phyloP scores from a whole-genome alignment of 352 stramenopile genomes.

The Salisapilia sapeloensis region DNA sequence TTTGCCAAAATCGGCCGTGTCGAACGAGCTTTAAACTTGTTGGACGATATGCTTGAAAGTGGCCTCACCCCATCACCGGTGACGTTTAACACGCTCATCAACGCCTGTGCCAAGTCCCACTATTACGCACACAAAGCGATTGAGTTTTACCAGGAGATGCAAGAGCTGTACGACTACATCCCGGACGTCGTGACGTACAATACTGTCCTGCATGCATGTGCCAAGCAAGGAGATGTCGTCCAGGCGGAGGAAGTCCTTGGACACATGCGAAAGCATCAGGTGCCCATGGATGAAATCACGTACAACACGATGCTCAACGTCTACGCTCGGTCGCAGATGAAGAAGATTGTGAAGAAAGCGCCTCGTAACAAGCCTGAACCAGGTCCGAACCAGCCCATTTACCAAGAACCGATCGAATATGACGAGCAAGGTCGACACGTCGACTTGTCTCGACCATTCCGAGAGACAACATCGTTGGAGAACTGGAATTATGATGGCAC shows the following conservation, averaged over 20 bases:
- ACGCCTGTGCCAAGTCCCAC: conserved; percentile 67
- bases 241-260: conserved; percentile 56
- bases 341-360: conserved; percentile 41
- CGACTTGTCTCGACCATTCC: conserved; percentile 47
- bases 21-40: conserved; percentile 51
- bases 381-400: conserved; percentile 21
- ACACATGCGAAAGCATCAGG: conserved; percentile 49
- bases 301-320: conserved; percentile 68
- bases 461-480: conserved; percentile 30
- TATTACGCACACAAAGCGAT: conserved; percentile 74
- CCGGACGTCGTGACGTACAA: conserved; percentile 64
- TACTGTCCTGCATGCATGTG: conserved; percentile 57
- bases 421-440: conserved; percentile 59
- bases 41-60: conserved; percentile 58
- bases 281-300: conserved; percentile 44
- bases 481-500: conserved; percentile 54
- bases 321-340: conserved; percentile 59
- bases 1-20: conserved; percentile 58
- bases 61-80: conserved; percentile 46
- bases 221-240: conserved; percentile 59
- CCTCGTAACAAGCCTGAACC: conserved; percentile 29
- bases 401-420: conserved; percentile 51
- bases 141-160: conserved; percentile 78
- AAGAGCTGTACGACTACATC: conserved; percentile 72
- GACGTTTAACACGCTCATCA: conserved; percentile 69